These are phyloP conservation scores for Acanthamoeba lenticulata DNA, from an alignment of 208 protist genomes.

Conservation along the genomic window DNA sequence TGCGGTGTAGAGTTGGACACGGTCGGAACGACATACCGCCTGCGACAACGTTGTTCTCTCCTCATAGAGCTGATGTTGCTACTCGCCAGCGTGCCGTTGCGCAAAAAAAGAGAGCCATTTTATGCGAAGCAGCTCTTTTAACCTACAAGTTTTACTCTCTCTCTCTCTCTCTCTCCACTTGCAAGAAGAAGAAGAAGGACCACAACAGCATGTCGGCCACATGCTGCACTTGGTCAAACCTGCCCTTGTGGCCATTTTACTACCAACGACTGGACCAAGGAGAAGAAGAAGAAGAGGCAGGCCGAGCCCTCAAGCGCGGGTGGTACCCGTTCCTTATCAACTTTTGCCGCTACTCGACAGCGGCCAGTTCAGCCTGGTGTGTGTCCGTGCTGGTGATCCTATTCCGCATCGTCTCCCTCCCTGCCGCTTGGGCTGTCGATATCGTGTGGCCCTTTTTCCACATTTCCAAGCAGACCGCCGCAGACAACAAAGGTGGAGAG, in stretches of 20 bases:
- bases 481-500: not conserved
- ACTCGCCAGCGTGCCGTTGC: too few species aligned
- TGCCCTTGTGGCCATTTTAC: not conserved
- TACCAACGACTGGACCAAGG: not conserved
- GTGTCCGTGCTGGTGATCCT: not conserved
- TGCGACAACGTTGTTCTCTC: too few species aligned
- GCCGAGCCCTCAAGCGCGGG: not conserved
- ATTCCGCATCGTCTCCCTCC: not conserved
- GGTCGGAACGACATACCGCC: too few species aligned
- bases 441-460: not conserved
- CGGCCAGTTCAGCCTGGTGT: not conserved
- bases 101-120: too few species aligned
- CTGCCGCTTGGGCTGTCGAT: not conserved
- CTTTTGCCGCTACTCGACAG: not conserved
- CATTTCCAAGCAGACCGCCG: not conserved
- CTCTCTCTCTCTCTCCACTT: too few species aligned
- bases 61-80: too few species aligned
- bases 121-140: too few species aligned
- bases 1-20: too few species aligned
- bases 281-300: not conserved
- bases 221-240: constrained; percentile 17
- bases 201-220: not conserved
- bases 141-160: too few species aligned
- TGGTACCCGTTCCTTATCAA: not conserved
- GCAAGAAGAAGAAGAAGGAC: not conserved